Evolutionary conservation across 1,139 yeast genomes (phyloP).

Genomic region (Geotrichum restrictum): DNA sequence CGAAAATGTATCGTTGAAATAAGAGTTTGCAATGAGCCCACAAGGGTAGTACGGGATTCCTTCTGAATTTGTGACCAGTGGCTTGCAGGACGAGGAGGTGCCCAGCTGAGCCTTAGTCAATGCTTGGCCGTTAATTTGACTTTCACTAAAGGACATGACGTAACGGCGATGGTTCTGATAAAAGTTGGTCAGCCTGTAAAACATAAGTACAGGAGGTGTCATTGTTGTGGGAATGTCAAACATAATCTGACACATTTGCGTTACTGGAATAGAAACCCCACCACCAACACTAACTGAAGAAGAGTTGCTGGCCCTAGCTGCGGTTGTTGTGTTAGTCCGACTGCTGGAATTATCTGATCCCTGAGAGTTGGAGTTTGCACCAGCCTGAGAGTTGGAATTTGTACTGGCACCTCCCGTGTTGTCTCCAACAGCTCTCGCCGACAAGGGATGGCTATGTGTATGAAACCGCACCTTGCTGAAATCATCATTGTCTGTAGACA

Average conservation of each 20-base stretch:
- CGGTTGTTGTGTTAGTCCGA: not conserved
- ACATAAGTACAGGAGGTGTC: slow-evolving; percentile 72
- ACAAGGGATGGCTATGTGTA: no score
- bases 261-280: slow-evolving; percentile 32
- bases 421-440: no score
- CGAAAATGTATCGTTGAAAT: slow-evolving; percentile 80
- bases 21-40: slow-evolving; percentile 89
- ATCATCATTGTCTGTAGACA: no score
- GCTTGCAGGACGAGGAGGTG: slow-evolving; percentile 84
- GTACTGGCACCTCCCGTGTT: not conserved
- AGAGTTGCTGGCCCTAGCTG: not conserved
- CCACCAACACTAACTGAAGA: slow-evolving; percentile 14
- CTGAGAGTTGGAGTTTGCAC: no score
- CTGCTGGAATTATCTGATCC: no score
- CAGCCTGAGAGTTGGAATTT: no score
- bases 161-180: slow-evolving; percentile 92
- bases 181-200: slow-evolving; percentile 77
- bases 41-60: slow-evolving; percentile 76
- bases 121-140: slow-evolving; percentile 75
- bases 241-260: slow-evolving; percentile 57
- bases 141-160: slow-evolving; percentile 86
- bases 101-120: slow-evolving; percentile 57
- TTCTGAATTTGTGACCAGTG: slow-evolving; percentile 56
- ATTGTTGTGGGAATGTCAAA: slow-evolving; percentile 73
- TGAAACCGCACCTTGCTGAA: no score